These are phyloP conservation scores for Gaeumannomyces sp. DNA, from an alignment of 2,329 filamentous ascomycete genomes.

Conservation along the genomic window DNA sequence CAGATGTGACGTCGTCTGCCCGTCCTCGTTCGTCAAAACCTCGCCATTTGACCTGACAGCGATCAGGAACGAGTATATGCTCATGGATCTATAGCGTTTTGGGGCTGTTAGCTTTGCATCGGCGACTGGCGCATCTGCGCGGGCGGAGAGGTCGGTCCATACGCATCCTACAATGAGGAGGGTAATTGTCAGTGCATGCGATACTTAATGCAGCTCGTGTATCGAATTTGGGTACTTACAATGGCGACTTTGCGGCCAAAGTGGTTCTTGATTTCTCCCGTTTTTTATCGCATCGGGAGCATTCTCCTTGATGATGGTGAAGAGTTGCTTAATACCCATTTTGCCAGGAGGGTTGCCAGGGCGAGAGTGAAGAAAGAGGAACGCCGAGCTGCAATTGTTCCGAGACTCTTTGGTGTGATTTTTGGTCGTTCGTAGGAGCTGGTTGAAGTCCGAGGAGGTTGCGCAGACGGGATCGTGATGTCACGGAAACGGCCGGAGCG, in stretches of 20 bases:
- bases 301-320: constrained; percentile 80
- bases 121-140: neutral
- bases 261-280: constrained; percentile 97
- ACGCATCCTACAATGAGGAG: constrained; percentile 45
- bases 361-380: neutral
- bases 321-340: constrained; percentile 68
- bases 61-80: constrained; percentile 97
- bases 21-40: constrained; percentile 89
- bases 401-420: neutral
- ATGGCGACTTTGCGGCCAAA: constrained; percentile 98
- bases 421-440: neutral
- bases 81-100: constrained; percentile 70
- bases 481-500: neutral
- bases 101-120: neutral
- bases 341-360: constrained; percentile 18
- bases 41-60: constrained; percentile 95
- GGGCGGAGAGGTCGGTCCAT: constrained; percentile 19
- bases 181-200: constrained; percentile 11
- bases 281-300: constrained; percentile 92
- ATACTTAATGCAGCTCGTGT: neutral
- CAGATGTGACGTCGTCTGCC: constrained; percentile 93
- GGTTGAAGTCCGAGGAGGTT: neutral
- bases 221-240: constrained; percentile 47
- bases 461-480: neutral
- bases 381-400: neutral